Percentiles rank a stretch among this genome's conserved stretches.
phyloP scores from a whole-genome alignment of 2,329 filamentous ascomycete species.

The Kalaharituber pfeilii region DNA sequence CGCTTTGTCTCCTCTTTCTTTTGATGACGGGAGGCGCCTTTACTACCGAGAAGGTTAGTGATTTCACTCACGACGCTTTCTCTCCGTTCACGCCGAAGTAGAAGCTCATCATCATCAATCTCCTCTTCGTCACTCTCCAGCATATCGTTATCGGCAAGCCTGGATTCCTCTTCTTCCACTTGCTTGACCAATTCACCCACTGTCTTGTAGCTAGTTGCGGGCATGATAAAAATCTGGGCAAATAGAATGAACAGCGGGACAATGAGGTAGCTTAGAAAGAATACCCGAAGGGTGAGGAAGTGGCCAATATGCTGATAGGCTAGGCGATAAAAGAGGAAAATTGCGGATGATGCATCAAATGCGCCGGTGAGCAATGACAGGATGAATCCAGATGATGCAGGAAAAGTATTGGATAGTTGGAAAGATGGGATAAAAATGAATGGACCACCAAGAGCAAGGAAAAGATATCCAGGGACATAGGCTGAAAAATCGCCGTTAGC shows the following conservation, averaged over 20 bases:
- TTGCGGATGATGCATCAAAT: conserved; percentile 64
- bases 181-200: conserved; percentile 65
- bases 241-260: conserved; percentile 51
- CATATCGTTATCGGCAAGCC: conserved; percentile 22
- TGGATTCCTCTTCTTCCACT: conserved; percentile 36
- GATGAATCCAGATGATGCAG: conserved; percentile 58
- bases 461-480: conserved; percentile 54
- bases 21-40: conserved; percentile 44
- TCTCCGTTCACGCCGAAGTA: conserved; percentile 36
- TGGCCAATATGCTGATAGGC: conserved; percentile 44
- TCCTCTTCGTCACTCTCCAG: conserved; percentile 26
- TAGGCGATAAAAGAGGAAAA: conserved; percentile 59
- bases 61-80: conserved; percentile 52
- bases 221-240: conserved; percentile 55
- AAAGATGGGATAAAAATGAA: conserved; percentile 72
- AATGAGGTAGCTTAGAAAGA: conserved; percentile 55
- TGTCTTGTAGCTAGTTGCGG: conserved; percentile 62
- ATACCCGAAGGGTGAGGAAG: conserved; percentile 44
- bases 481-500: conserved; percentile 1
- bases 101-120: conserved; percentile 29
- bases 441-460: conserved; percentile 60
- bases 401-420: conserved; percentile 71
- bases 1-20: conserved; percentile 53
- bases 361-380: conserved; percentile 63
- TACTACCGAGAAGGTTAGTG: conserved; percentile 52